Evolutionary conservation across 306 rosid genomes (phyloP), one percentile per base, ranked within the genome.

Genomic region (Coriaria nepalensis): DNA sequence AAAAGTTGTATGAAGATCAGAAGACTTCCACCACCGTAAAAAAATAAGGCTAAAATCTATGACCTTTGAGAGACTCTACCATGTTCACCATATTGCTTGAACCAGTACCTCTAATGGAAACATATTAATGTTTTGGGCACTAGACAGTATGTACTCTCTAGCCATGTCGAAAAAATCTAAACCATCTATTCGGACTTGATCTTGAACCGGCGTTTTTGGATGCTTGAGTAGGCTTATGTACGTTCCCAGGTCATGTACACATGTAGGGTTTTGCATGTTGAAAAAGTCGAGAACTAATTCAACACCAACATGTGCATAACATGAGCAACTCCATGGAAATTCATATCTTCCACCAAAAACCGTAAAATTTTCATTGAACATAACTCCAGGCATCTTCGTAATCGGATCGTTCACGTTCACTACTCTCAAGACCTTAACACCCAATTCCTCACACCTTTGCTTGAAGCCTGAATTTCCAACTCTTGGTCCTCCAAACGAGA

Each of bases 241-340:
- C 12, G 69, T 68, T 38, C 78, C 84, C 63, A 88, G 49, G 58
- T 88, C 97, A 67, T 88, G 97, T 70, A 84, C 97, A 47, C 90
- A 88, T 0, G 93, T 70, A 64, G 86, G 97, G 73, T 88, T 84
- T 52, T 81, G 84, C 37, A 88, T 63, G 59, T 77, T 79, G 66
- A 84, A 88, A 70, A 78, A 88, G 57, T 84, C 87, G 11, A 88
- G 76, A 34, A 67, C 40, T 20, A 88, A 60, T 41, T 88, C 97
- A 12, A 81, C 95, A 2, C 97, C 97, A 7, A 88, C 97, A 42
- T 88, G 97, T 5, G 87, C 81, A 47, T 88, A 88, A 42, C 93
- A 83, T 0, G 93, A 81, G 55, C 77, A 76, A 37, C 84, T 80
- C 84, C 80, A 71, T 0, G 87, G 93, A 4, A 77, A 70, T 59